Evolutionary conservation across 1,139 yeast genomes (phyloP), one percentile per base, ranked within the genome.

Genomic region (Saccharomycopsis hybrid): DNA sequence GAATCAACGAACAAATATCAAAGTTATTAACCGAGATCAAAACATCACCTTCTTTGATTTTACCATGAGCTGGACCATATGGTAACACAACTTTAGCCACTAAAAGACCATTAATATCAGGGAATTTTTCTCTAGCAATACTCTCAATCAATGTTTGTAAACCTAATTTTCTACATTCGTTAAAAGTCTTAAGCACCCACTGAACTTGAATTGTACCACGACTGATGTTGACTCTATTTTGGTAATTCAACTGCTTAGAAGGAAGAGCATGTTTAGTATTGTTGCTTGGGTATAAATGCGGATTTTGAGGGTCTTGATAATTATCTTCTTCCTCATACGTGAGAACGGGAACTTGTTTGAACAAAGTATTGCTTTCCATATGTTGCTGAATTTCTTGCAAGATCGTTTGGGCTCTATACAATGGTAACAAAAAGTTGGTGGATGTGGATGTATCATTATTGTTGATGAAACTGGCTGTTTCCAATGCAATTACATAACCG

Each of bases 131-230:
- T 62, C 97, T 77, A 44, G 92, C 86, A 50, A 65, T 66, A 37
- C 77, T 72, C 63, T 89, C 96, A 5, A 86, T 83, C 46, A 80
- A 94, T 2, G 80, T 70, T 3, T 89, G 80, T 45, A 90, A 72
- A 0, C 97, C 97, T 51, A 89, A 71, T 60, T 97, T 77, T 60
- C 87, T 77, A 69, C 97, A 90, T 63, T 87, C 95, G 61, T 90
- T 96, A 61, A 77, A 90, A 1, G 97, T 96, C 60, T 81, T 84
- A 57, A 88, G 69, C 49, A 77, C 70, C 96, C 96, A 89, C 61
- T 87, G 95, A 3, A 85, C 90, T 67, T 90, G 97, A 53, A 90
- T 86, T 5, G 95, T 89, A 54, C 96, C 88, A 62, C 88, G 72
- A 1, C 94, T 80, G 41, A 90, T 80, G 43, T 48, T 53, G 31